Conservation (phyloP, 495 filamentous ascomycete species). For the Neurospora sp. region DNA sequence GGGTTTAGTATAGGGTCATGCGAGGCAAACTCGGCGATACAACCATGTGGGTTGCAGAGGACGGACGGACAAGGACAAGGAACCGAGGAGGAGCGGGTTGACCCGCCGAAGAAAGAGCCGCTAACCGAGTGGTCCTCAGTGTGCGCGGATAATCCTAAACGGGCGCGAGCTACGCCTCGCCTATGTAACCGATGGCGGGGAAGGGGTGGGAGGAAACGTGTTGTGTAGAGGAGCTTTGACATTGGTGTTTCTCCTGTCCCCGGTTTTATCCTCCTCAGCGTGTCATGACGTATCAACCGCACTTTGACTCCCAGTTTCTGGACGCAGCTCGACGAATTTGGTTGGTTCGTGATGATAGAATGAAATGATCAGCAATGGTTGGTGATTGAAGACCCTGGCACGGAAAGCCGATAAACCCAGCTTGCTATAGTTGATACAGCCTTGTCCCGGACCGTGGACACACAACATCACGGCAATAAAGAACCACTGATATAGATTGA, state of each 20-base stretch:
- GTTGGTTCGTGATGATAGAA: not conserved
- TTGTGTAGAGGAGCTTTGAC: not conserved
- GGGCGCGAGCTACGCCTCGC: slow-evolving; percentile 10
- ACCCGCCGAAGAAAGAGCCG: slow-evolving; percentile 15
- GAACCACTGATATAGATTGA: slow-evolving; percentile 7
- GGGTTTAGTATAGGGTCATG: not conserved
- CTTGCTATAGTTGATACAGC: not conserved
- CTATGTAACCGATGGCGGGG: slow-evolving; percentile 5
- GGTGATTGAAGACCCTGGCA: not conserved
- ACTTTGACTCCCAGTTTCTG: not conserved
- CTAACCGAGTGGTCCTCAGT: slow-evolving; percentile 19
- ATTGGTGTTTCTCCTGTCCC: not conserved
- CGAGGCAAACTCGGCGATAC: not conserved
- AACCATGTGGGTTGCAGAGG: not conserved
- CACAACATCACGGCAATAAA: not conserved
- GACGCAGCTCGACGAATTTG: not conserved
- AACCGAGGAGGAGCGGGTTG: slow-evolving; percentile 7
- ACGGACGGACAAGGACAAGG: not conserved
- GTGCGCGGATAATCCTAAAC: slow-evolving; percentile 14
- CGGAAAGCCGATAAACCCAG: not conserved
- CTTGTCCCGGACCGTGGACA: not conserved
- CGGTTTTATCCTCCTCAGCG: not conserved
- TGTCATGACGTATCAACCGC: not conserved
- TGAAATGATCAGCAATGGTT: not conserved
- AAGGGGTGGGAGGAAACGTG: not conserved